These are phyloP conservation scores for Fraxinus dipetala DNA, from an alignment of 305 asterid species.

Conservation along the genomic window DNA sequence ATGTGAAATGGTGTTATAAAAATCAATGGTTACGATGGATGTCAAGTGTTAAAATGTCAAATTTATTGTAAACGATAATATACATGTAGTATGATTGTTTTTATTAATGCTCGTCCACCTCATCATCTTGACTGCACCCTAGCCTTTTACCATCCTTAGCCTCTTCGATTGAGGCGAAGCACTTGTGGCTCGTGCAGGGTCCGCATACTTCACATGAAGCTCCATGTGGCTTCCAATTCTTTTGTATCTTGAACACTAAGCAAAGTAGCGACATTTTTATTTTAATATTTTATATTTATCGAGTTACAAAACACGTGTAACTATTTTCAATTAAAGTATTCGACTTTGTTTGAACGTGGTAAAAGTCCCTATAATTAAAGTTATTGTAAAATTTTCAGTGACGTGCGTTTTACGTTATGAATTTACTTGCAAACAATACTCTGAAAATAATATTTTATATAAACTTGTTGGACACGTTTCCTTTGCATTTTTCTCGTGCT, in stretches of 20 bases:
- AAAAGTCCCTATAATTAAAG: too few relatives aligned
- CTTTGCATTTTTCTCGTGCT: not conserved
- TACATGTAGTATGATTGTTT: too few relatives aligned
- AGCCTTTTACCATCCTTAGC: not conserved
- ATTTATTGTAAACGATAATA: too few relatives aligned
- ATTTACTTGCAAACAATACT: not conserved
- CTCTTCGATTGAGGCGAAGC: too few relatives aligned
- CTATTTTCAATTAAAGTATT: not conserved
- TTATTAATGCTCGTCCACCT: not conserved
- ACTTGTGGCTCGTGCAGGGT: not conserved
- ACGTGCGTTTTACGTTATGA: not conserved
- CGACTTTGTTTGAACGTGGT: not conserved
- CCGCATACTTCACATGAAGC: not conserved
- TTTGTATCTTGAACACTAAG: not conserved
- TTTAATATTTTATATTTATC: too few relatives aligned
- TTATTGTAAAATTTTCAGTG: too few relatives aligned
- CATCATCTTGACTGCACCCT: not conserved
- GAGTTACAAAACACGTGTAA: not conserved
- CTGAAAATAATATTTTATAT: too few relatives aligned
- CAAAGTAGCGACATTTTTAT: not conserved
- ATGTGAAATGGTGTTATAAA: too few relatives aligned
- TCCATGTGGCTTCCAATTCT: not conserved
- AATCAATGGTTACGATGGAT: too few relatives aligned
- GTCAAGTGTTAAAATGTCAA: too few relatives aligned
- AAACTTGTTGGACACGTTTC: not conserved